These are phyloP conservation scores for Dionaea muscipula DNA, from an alignment of 179 eudicot genomes.

Conservation along the genomic window DNA sequence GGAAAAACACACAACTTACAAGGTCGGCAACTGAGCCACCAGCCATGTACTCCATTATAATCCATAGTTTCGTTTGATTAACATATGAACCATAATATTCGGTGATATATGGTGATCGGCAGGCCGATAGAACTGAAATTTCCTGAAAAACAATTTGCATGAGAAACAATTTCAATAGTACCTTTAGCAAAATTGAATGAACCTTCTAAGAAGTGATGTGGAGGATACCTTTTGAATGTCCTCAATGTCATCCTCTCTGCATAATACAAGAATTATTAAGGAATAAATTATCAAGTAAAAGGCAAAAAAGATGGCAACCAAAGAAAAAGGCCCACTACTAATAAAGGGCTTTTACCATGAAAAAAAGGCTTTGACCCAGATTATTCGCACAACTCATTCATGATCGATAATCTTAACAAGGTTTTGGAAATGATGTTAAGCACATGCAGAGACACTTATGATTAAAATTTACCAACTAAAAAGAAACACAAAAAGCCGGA, in stretches of 20 bases:
- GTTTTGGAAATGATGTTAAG: too few relatives aligned
- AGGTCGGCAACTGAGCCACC: conserved; percentile 98
- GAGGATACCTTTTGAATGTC: conserved; percentile 76
- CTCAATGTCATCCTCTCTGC: conserved; percentile 94
- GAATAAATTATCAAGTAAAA: neutral
- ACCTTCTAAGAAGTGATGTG: neutral
- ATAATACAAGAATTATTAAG: conserved; percentile 1
- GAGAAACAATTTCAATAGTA: conserved; percentile 3
- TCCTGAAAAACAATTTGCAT: conserved; percentile 40
- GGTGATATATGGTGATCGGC: conserved; percentile 85
- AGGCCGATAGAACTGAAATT: conserved; percentile 85
- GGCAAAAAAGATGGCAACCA: neutral
- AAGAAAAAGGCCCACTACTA: neutral
- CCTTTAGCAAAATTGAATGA: conserved; percentile 1
- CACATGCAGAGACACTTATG: too few relatives aligned
- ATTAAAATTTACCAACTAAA: too few relatives aligned
- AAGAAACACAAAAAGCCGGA: neutral
- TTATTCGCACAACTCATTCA: too few relatives aligned
- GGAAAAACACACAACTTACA: conserved; percentile 39
- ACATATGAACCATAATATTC: conserved; percentile 86
- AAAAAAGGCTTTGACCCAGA: too few relatives aligned
- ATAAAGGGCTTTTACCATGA: too few relatives aligned
- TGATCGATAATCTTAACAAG: too few relatives aligned
- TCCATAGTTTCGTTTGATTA: conserved; percentile 84
- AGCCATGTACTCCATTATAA: conserved; percentile 97